Conservation (phyloP, 371 early-diverging fungal species). For the Actinomucor elegans region DNA sequence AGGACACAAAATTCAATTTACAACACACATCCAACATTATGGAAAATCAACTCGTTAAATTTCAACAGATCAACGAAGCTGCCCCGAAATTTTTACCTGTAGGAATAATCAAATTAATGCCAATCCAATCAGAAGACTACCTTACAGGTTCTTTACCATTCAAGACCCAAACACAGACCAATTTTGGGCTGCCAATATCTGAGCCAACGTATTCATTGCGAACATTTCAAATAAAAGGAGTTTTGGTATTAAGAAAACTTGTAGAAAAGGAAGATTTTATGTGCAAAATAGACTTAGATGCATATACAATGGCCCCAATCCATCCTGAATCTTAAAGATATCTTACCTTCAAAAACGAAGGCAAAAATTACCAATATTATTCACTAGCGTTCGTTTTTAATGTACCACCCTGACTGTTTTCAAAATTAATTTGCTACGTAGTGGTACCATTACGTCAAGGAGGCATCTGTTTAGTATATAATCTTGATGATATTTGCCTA, state of each 20-base stretch:
- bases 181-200: background rate
- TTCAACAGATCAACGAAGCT: background rate
- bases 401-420: constrained; percentile 1
- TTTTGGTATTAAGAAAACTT: constrained; percentile 1
- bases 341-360: constrained; percentile 3
- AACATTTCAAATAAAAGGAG: constrained; percentile 10
- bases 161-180: constrained; percentile 2
- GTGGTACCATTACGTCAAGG: constrained; percentile 1
- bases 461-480: constrained; percentile 14
- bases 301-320: constrained; percentile 7
- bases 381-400: constrained; percentile 7
- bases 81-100: background rate
- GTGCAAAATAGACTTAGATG: constrained; percentile 1
- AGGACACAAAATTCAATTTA: constrained; percentile 9
- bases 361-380: background rate
- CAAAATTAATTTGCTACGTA: background rate
- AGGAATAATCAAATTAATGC: background rate
- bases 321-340: constrained; percentile 1
- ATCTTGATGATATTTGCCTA: constrained; percentile 15
- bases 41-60: background rate
- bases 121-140: background rate
- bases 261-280: no score
- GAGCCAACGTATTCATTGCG: constrained; percentile 2
- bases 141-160: constrained; percentile 3
- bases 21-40: background rate